Conservation (phyloP, 805 yeast genomes). For the Phaffomyces thermotolerans region DNA sequence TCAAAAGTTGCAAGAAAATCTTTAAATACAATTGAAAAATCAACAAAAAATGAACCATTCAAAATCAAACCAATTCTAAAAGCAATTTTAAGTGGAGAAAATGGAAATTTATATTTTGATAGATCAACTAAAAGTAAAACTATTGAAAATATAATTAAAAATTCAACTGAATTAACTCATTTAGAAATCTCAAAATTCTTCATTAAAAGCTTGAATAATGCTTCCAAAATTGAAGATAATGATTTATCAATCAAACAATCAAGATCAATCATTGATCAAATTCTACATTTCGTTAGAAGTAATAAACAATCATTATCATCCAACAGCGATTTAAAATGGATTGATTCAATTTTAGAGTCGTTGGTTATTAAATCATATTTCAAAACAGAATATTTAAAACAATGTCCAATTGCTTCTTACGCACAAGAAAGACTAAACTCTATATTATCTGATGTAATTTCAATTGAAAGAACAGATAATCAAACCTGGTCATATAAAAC, state of each 20-base stretch:
- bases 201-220: slow-evolving; percentile 13
- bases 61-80: slow-evolving; percentile 27
- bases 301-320: slow-evolving; percentile 28
- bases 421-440: slow-evolving; percentile 64
- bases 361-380: slow-evolving; percentile 28
- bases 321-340: slow-evolving; percentile 22
- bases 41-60: slow-evolving; percentile 30
- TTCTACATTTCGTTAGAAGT: slow-evolving; percentile 44
- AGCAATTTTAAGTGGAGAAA: slow-evolving; percentile 33
- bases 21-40: slow-evolving; percentile 36
- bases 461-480: slow-evolving; percentile 35
- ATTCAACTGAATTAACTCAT: slow-evolving; percentile 8
- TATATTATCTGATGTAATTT: slow-evolving; percentile 51
- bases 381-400: slow-evolving; percentile 12
- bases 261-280: slow-evolving; percentile 54
- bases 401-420: slow-evolving; percentile 30
- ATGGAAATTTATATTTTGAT: slow-evolving; percentile 68
- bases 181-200: slow-evolving; percentile 13
- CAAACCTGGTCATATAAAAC: slow-evolving; percentile 58
- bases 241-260: slow-evolving; percentile 14
- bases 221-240: slow-evolving; percentile 6
- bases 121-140: slow-evolving; percentile 67
- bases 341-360: slow-evolving; percentile 25
- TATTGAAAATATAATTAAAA: slow-evolving; percentile 27
- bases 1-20: slow-evolving; percentile 57